A percentile compares a stretch with the other conserved stretches of the same genome.
Evolutionary conservation across 352 stramenopile species (phyloP).

Genomic region (Globisporangium nunn): DNA sequence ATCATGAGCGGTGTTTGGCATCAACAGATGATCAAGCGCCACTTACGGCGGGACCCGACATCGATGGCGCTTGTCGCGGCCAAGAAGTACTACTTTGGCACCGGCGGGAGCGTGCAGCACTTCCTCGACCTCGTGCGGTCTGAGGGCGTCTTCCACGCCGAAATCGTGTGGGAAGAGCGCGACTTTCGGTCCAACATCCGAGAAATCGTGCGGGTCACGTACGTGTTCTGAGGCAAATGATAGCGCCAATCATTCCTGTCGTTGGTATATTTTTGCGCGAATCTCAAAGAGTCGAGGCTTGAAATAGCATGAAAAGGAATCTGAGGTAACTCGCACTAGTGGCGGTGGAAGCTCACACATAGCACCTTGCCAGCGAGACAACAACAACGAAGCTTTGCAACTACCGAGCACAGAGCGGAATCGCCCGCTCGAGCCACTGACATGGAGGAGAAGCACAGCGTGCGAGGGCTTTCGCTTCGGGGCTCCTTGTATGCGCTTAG

Average conservation of each 20-base stretch:
- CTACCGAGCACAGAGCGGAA: too few species aligned
- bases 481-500: slow-evolving; percentile 30
- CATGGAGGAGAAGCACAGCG: slow-evolving; percentile 15
- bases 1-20: not conserved
- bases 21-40: slow-evolving; percentile 62
- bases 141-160: slow-evolving; percentile 39
- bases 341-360: too few species aligned
- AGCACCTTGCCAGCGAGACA: too few species aligned
- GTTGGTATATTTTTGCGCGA: too few species aligned
- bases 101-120: slow-evolving; percentile 81
- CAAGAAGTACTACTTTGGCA: slow-evolving; percentile 88
- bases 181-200: slow-evolving; percentile 77
- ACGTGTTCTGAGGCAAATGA: slow-evolving; percentile 3
- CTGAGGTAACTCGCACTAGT: too few species aligned
- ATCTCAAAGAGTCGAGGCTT: too few species aligned
- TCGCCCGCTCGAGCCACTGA: not conserved
- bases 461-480: slow-evolving; percentile 24
- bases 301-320: too few species aligned
- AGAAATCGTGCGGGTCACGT: slow-evolving; percentile 64
- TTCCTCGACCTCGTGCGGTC: slow-evolving; percentile 52
- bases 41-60: slow-evolving; percentile 34
- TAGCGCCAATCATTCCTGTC: too few species aligned
- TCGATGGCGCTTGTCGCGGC: slow-evolving; percentile 63
- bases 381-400: too few species aligned
- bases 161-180: slow-evolving; percentile 63